Evolutionary conservation across 306 rosid genomes (phyloP), one percentile per base, ranked within the genome.

Genomic region (Inga laurina): DNA sequence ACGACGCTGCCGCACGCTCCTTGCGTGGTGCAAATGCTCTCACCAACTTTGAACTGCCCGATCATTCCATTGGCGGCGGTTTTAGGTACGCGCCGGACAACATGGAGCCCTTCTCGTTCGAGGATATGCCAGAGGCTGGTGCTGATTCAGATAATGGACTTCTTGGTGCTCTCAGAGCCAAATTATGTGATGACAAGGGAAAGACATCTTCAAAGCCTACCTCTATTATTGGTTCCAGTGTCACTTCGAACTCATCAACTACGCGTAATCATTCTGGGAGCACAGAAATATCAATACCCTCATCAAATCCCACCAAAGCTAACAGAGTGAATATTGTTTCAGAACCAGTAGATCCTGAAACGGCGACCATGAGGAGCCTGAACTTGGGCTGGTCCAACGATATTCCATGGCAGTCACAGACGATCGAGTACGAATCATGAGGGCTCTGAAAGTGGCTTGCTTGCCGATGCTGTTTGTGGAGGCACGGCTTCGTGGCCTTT

Each of bases 11-110:
- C 2, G 94, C 97, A 0, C 80, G 97, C 18, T 86, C 89, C 10
- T 83, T 93, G 66, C 88, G 97, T 7, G 97, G 97, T 8, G 86
- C 89, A 34, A 92, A 88, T 48, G 93, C 98, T 44, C 85, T 92
- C 39, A 93, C 94, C 70, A 93, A 93, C 90, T 93, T 93, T 30
- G 94, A 89, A 3, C 84, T 85, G 59, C 87, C 88, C 1, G 79
- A 11, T 62, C 68, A 79, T 51, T 19, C 66, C 3, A 82, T 72
- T 5, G 83, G 75, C 43, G 72, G 39, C 10, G 51, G 79, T 15
- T 83, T 82, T 6, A 68, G 37, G 10, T 74, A 70, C 70, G 4
- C 62, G 16, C 74, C 37, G 3, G 84, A 86, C 0, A 21, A 24
- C 10, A 66, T 70, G 2, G 91, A 90, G 83, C 94, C 97, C 1